These are phyloP conservation scores for Capsicum baccatum DNA, from an alignment of 257 asterid species.

Conservation along the genomic window DNA sequence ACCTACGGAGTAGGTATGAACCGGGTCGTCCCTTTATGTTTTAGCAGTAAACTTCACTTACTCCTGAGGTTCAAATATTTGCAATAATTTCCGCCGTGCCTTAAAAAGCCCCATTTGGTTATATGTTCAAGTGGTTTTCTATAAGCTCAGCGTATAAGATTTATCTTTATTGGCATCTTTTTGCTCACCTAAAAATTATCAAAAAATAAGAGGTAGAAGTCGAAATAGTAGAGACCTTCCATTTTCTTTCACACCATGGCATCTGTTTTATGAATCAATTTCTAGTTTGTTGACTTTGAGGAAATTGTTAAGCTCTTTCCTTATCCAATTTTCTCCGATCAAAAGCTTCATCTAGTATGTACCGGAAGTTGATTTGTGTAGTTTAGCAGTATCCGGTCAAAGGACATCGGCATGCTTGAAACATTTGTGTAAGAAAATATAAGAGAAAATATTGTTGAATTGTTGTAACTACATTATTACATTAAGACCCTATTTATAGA, in stretches of 20 bases:
- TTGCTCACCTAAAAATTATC: not conserved
- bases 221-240: not conserved
- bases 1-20: too few species aligned
- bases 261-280: not conserved
- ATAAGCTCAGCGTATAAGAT: not conserved
- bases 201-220: not conserved
- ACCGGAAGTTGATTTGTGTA: not conserved
- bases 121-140: not conserved
- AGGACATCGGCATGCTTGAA: not conserved
- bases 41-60: not conserved
- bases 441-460: too few species aligned
- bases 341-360: not conserved
- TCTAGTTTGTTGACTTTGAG: not conserved
- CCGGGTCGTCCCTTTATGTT: too few species aligned
- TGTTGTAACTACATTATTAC: too few species aligned
- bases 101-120: not conserved
- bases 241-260: not conserved
- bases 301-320: not conserved
- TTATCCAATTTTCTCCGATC: not conserved
- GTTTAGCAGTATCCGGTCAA: not conserved
- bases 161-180: not conserved
- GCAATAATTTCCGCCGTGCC: not conserved
- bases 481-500: too few species aligned
- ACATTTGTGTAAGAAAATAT: not conserved
- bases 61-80: not conserved